Percentiles rank a stretch among this genome's conserved stretches.
Evolutionary conservation across 1,284 basidiomycete genomes (phyloP).

Genomic region (Stereum hirsutum): DNA sequence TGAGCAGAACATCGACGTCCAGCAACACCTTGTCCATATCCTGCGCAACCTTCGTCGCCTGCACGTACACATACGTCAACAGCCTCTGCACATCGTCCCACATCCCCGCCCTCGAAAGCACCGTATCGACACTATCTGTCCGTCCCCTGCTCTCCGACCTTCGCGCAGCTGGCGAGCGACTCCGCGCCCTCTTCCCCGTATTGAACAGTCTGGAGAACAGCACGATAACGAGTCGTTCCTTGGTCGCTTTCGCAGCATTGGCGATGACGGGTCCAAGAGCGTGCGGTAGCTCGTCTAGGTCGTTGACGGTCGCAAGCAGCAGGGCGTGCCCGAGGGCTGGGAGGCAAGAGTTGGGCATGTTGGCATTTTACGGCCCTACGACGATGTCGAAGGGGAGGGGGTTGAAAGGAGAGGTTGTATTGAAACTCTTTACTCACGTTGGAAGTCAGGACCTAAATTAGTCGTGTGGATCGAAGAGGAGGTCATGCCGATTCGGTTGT

Average conservation of each 20-base stretch:
- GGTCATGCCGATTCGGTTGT: too few relatives aligned
- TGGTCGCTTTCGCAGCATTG: slow-evolving; percentile 35
- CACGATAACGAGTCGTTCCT: slow-evolving; percentile 46
- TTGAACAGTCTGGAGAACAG: slow-evolving; percentile 54
- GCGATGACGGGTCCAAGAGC: slow-evolving; percentile 45
- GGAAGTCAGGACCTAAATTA: too few relatives aligned
- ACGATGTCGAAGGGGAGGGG: not conserved
- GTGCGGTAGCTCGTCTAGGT: slow-evolving; percentile 34
- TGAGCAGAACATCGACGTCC: slow-evolving; percentile 60
- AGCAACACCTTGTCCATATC: slow-evolving; percentile 56
- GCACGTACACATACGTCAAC: slow-evolving; percentile 67
- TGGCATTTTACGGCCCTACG: slow-evolving; percentile 7
- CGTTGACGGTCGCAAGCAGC: slow-evolving; percentile 42
- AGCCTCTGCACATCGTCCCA: slow-evolving; percentile 59
- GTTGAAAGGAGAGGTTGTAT: not conserved
- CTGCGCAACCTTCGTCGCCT: slow-evolving; percentile 63
- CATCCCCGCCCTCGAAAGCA: slow-evolving; percentile 35
- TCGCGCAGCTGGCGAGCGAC: slow-evolving; percentile 4
- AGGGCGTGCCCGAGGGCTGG: slow-evolving; percentile 24
- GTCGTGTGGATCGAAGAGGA: too few relatives aligned
- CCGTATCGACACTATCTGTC: slow-evolving; percentile 4
- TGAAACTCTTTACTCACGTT: too few relatives aligned
- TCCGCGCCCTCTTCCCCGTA: slow-evolving; percentile 12
- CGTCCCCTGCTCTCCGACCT: not conserved
- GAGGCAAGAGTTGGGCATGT: slow-evolving; percentile 8